Evolutionary conservation across 208 protist genomes (phyloP).

Genomic region (Phytomonas sp.): DNA sequence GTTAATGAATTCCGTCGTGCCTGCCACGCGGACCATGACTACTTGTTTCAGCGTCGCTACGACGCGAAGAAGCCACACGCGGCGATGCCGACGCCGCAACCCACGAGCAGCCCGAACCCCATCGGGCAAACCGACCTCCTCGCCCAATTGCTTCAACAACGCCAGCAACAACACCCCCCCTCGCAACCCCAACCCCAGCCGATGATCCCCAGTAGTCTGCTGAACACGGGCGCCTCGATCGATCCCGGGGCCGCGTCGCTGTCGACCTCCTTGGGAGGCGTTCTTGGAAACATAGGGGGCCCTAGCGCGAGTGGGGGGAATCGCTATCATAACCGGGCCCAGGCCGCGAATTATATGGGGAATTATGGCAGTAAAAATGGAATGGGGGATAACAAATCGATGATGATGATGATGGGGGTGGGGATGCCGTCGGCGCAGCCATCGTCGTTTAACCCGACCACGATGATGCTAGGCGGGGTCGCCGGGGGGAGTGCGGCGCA

Average conservation of each 20-base stretch:
- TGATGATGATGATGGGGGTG: too few relatives aligned
- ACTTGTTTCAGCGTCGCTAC: conserved; percentile 66
- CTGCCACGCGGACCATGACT: conserved; percentile 51
- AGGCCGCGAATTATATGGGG: too few relatives aligned
- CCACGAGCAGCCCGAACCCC: conserved; percentile 15
- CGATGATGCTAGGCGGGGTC: conserved; percentile 24
- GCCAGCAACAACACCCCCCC: conserved; percentile 14
- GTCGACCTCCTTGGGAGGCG: too few relatives aligned
- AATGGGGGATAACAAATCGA: too few relatives aligned
- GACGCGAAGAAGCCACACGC: conserved; percentile 16
- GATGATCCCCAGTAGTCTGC: conserved; percentile 15
- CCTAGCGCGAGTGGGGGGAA: too few relatives aligned
- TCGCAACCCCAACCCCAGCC: conserved; percentile 5
- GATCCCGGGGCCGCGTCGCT: too few relatives aligned
- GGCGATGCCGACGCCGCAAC: conserved; percentile 10
- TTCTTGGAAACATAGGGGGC: too few relatives aligned
- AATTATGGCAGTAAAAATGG: too few relatives aligned
- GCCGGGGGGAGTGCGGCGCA: conserved; percentile 2
- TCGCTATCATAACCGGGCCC: too few relatives aligned
- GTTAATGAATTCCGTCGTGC: conserved; percentile 75
- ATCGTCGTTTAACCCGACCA: conserved; percentile 3
- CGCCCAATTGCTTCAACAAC: conserved; percentile 11
- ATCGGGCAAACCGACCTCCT: neutral
- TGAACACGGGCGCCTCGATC: neutral
- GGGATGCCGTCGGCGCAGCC: conserved; percentile 3